Percentiles rank a stretch among this genome's conserved stretches.
Conservation (phyloP, 148 eudicot species). For the Dysphania ambrosioides region DNA sequence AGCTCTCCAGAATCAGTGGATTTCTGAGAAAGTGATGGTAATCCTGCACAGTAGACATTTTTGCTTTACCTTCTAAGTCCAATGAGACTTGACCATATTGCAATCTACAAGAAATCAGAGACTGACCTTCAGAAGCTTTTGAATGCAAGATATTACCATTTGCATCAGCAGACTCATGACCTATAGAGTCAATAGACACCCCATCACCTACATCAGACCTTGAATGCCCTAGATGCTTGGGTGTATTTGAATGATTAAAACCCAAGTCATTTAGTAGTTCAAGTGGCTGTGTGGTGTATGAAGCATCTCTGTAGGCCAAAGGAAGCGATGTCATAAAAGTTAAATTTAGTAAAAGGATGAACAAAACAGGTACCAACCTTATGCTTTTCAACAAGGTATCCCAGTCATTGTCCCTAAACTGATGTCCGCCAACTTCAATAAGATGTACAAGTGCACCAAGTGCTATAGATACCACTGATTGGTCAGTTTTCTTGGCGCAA, state of each 20-base stretch:
- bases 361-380: constrained; percentile 48
- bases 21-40: constrained; percentile 61
- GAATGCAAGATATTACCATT: constrained; percentile 29
- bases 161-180: constrained; percentile 29
- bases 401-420: constrained; percentile 90
- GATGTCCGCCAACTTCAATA: constrained; percentile 98
- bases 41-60: constrained; percentile 44
- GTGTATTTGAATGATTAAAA: constrained; percentile 49
- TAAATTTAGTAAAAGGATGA: not conserved
- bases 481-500: constrained; percentile 94
- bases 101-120: not conserved
- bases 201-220: constrained; percentile 36
- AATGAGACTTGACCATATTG: not conserved
- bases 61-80: not conserved
- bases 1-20: constrained; percentile 46
- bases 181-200: constrained; percentile 23
- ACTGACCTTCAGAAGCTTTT: constrained; percentile 71
- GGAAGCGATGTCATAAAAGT: constrained; percentile 8
- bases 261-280: constrained; percentile 89
- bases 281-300: constrained; percentile 92
- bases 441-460: constrained; percentile 96
- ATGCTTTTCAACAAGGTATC: constrained; percentile 93
- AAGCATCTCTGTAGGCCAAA: constrained; percentile 71
- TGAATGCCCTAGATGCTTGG: constrained; percentile 38
- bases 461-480: constrained; percentile 89